A percentile compares a stretch with the other conserved stretches of the same genome.
Evolutionary conservation across 371 early-diverging fungal species (phyloP).

Genomic region (Mucor velutinosus): DNA sequence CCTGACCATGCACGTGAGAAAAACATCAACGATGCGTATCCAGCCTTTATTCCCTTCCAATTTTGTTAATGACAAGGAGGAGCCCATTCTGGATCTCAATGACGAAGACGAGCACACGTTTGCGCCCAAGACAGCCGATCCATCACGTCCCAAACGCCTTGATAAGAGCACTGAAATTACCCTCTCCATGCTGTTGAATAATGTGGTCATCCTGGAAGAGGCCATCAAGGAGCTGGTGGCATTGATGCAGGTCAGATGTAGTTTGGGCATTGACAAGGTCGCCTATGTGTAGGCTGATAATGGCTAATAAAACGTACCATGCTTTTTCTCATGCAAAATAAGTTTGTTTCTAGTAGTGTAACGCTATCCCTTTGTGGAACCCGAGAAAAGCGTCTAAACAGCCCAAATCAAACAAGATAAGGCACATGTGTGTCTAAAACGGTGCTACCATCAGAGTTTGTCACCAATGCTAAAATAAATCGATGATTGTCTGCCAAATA

Average conservation of each 20-base stretch:
- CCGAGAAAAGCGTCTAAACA: not conserved
- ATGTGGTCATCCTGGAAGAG: constrained; percentile 91
- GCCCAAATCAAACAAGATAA: not conserved
- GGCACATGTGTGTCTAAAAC: not conserved
- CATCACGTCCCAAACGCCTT: constrained; percentile 25
- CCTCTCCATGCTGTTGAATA: constrained; percentile 74
- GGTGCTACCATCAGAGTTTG: not conserved
- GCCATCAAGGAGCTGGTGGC: constrained; percentile 89
- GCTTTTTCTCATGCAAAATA: not conserved
- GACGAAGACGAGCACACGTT: constrained; percentile 54
- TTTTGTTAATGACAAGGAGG: constrained; percentile 54
- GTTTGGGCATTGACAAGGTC: constrained; percentile 69
- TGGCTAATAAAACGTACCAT: not conserved
- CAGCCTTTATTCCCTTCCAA: constrained; percentile 66
- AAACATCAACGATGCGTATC: constrained; percentile 49
- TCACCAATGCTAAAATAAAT: not conserved
- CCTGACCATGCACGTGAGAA: constrained; percentile 41
- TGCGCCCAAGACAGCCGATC: constrained; percentile 41
- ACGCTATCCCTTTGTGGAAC: not conserved
- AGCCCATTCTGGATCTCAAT: constrained; percentile 40
- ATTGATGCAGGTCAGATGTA: constrained; percentile 77
- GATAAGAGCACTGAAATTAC: constrained; percentile 38
- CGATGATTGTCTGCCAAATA: not conserved
- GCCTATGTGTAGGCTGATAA: not conserved
- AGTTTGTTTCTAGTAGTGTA: not conserved